phyloP scores from a whole-genome alignment of 768 basidiomycete species.

The Kwoniella bestiolae region DNA sequence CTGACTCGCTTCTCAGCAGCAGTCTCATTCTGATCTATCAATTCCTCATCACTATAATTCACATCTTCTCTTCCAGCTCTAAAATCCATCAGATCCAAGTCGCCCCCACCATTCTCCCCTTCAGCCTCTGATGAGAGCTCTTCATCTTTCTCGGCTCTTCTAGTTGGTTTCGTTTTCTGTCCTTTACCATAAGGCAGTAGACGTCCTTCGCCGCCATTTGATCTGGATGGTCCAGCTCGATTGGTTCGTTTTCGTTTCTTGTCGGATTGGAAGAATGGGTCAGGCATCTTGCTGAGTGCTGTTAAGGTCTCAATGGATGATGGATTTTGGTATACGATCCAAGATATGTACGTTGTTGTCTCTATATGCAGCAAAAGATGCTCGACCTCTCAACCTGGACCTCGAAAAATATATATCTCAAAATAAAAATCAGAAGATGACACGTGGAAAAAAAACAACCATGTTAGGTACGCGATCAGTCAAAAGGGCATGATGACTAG shows the following conservation, averaged over 20 bases:
- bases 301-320: not conserved
- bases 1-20: slow-evolving; percentile 90
- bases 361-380: too few species aligned
- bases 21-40: slow-evolving; percentile 82
- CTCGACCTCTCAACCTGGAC: too few species aligned
- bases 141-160: slow-evolving; percentile 40
- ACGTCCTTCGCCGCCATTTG: slow-evolving; percentile 21
- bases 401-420: not conserved
- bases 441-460: too few species aligned
- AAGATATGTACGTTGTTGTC: not conserved
- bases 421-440: not conserved
- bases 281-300: slow-evolving; percentile 65
- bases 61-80: slow-evolving; percentile 64
- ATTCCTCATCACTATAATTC: slow-evolving; percentile 68
- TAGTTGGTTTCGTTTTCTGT: slow-evolving; percentile 20
- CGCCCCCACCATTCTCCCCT: slow-evolving; percentile 40
- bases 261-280: slow-evolving; percentile 73
- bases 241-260: slow-evolving; percentile 58
- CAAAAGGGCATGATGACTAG: too few species aligned
- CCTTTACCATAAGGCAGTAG: slow-evolving; percentile 53
- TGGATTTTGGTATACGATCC: not conserved
- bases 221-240: slow-evolving; percentile 66
- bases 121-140: slow-evolving; percentile 47
- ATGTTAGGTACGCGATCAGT: too few species aligned
- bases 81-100: slow-evolving; percentile 76